Conservation (phyloP, 345 rosid species). For the Triadica sebifera region DNA sequence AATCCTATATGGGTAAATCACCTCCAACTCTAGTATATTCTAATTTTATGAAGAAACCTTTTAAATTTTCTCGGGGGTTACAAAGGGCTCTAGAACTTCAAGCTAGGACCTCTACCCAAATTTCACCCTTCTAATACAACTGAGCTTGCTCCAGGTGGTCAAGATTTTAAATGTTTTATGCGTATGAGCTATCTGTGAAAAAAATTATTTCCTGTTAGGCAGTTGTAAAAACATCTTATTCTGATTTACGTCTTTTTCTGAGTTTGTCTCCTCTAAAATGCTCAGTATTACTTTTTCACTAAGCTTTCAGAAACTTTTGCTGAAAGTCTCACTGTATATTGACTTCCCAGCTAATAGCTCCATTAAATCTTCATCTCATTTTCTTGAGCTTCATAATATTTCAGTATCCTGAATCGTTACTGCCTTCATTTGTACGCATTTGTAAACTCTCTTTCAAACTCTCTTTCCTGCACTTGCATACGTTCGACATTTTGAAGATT, state of each 20-base stretch:
- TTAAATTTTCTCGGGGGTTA: neutral
- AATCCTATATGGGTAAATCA: conserved; percentile 71
- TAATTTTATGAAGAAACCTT: neutral
- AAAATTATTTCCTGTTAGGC: too few relatives aligned
- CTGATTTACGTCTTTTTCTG: neutral
- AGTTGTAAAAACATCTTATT: too few relatives aligned
- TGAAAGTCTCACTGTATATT: neutral
- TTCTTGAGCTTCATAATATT: neutral
- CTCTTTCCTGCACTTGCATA: neutral
- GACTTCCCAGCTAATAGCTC: neutral
- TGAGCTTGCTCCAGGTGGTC: neutral
- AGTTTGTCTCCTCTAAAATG: neutral
- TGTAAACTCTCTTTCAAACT: neutral
- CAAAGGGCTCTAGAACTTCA: neutral
- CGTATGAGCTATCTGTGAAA: too few relatives aligned
- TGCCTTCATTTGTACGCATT: neutral
- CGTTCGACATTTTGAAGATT: neutral
- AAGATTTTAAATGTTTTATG: neutral
- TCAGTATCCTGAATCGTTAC: neutral
- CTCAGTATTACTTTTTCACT: neutral
- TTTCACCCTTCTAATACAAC: neutral
- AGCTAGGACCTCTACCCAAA: neutral
- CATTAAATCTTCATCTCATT: neutral
- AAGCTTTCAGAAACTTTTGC: neutral
- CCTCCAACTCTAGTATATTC: neutral